Evolutionary conservation across 2,329 filamentous ascomycete species (phyloP).

Genomic region (Pezicula rhizophila): DNA sequence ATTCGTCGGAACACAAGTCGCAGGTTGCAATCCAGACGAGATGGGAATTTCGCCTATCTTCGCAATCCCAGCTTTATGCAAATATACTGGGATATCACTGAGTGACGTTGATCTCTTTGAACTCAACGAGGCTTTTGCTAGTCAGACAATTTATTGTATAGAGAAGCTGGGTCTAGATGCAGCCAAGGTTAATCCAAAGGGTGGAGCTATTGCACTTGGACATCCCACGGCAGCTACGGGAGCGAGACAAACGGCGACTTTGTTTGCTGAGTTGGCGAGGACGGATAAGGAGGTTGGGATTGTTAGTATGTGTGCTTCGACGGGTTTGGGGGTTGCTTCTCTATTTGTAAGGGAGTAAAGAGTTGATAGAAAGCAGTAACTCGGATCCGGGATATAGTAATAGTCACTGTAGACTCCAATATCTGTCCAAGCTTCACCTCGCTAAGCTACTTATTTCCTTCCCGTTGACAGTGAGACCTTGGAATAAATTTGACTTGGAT

Average conservation of each 20-base stretch:
- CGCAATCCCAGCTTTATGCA: constrained; percentile 57
- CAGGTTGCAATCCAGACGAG: constrained; percentile 59
- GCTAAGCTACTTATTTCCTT: too few relatives aligned
- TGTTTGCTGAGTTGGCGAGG: constrained; percentile 42
- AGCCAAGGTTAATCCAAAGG: constrained; percentile 45
- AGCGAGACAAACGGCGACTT: constrained; percentile 41
- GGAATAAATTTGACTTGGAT: not conserved
- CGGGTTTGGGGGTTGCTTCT: constrained; percentile 17
- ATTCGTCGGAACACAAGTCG: constrained; percentile 57
- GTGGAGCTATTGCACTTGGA: constrained; percentile 47
- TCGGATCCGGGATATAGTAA: too few relatives aligned
- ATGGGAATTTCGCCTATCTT: constrained; percentile 63
- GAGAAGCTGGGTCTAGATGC: constrained; percentile 40
- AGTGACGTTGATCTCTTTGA: constrained; percentile 61
- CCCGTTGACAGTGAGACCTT: not conserved
- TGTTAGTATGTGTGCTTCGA: constrained; percentile 40
- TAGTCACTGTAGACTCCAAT: too few relatives aligned
- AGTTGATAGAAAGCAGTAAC: too few relatives aligned
- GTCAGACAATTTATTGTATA: constrained; percentile 33
- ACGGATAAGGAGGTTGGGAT: constrained; percentile 41
- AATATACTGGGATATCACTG: constrained; percentile 48
- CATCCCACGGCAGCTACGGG: constrained; percentile 47
- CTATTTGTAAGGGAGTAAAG: constrained; percentile 19
- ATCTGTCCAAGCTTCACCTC: too few relatives aligned
- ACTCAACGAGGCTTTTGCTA: constrained; percentile 49